These are phyloP conservation scores for Aspergillus jensenii DNA, from an alignment of 2,329 filamentous ascomycete species.

Conservation along the genomic window DNA sequence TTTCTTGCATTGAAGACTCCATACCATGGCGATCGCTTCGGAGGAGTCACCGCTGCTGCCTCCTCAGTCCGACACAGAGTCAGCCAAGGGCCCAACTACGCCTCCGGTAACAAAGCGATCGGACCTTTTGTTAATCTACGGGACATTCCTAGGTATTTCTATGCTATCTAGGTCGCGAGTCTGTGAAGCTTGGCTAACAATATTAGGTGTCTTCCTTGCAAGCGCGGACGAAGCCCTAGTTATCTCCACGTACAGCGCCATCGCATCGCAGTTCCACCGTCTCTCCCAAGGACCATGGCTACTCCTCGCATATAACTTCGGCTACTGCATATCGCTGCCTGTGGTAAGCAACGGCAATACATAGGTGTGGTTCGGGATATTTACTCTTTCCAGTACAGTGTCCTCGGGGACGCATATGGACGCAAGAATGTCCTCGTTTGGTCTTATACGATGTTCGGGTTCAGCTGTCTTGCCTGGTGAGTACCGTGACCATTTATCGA, in stretches of 20 bases:
- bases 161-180: neutral
- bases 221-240: slow-evolving; percentile 63
- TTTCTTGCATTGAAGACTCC: too few relatives aligned
- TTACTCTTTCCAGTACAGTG: slow-evolving; percentile 35
- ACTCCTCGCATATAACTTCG: slow-evolving; percentile 45
- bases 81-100: too few relatives aligned
- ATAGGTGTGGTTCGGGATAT: neutral
- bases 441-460: slow-evolving; percentile 33
- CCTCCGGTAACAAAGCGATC: neutral
- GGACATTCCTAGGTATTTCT: slow-evolving; percentile 3
- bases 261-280: slow-evolving; percentile 47
- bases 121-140: neutral
- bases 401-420: slow-evolving; percentile 48
- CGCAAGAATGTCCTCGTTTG: slow-evolving; percentile 41
- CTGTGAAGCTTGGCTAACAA: neutral
- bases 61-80: too few relatives aligned
- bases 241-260: slow-evolving; percentile 61
- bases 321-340: slow-evolving; percentile 42
- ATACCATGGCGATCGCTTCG: too few relatives aligned
- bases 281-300: slow-evolving; percentile 46
- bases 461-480: slow-evolving; percentile 25
- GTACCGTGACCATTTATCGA: neutral
- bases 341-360: slow-evolving; percentile 20
- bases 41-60: too few relatives aligned
- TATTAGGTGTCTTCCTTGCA: slow-evolving; percentile 59